A percentile compares a stretch with the other conserved stretches of the same genome.
These are phyloP conservation scores for Hortiboletus flavorubellus DNA, from an alignment of 768 basidiomycete species.

Conservation along the genomic window DNA sequence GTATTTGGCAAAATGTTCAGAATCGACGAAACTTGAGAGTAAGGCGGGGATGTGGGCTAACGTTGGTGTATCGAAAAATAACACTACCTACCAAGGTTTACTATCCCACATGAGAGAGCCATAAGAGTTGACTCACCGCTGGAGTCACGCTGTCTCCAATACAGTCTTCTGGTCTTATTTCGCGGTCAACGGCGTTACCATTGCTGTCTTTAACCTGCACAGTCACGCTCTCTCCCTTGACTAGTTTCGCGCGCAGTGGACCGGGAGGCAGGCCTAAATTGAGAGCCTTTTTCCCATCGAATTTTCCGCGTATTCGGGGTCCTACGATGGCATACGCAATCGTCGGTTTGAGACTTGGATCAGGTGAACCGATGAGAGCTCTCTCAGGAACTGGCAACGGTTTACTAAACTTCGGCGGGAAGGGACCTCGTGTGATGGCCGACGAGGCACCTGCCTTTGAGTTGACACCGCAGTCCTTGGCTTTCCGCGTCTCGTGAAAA, in stretches of 20 bases:
- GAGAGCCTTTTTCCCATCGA: constrained; percentile 62
- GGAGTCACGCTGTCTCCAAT: constrained; percentile 52
- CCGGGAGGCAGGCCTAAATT: constrained; percentile 63
- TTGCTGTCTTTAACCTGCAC: constrained; percentile 47
- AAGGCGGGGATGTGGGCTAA: constrained; percentile 53
- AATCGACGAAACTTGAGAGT: constrained; percentile 43
- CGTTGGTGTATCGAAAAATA: constrained; percentile 73
- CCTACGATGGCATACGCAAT: constrained; percentile 52
- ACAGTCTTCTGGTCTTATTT: constrained; percentile 59
- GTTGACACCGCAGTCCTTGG: constrained; percentile 1
- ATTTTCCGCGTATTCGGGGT: constrained; percentile 61
- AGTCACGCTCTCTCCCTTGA: constrained; percentile 61
- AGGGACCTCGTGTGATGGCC: constrained; percentile 7
- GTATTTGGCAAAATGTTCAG: constrained; percentile 48
- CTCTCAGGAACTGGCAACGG: constrained; percentile 25
- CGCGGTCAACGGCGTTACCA: constrained; percentile 41
- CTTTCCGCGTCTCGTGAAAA: constrained; percentile 11
- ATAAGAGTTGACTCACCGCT: constrained; percentile 33
- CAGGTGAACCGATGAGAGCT: constrained; percentile 12
- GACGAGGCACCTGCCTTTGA: constrained; percentile 1
- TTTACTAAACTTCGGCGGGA: constrained; percentile 15
- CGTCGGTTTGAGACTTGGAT: constrained; percentile 32
- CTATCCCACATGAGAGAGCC: not conserved
- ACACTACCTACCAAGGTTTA: constrained; percentile 42
- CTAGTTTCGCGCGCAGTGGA: constrained; percentile 54